These are phyloP conservation scores for Multifurca ochricompacta DNA, from an alignment of 768 basidiomycete genomes.

Conservation along the genomic window DNA sequence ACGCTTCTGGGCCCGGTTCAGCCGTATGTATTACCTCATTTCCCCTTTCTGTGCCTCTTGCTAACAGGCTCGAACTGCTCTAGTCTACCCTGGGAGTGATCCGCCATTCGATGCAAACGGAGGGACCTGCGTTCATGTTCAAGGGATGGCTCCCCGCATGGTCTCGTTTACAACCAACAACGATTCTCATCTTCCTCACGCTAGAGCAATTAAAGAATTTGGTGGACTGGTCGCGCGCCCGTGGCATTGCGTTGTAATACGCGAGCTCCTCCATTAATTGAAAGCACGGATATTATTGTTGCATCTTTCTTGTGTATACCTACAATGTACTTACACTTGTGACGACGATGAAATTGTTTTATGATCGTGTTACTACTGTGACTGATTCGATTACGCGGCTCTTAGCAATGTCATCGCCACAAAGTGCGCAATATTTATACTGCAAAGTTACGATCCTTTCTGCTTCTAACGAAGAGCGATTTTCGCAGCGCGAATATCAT, in stretches of 20 bases:
- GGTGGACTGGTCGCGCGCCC: slow-evolving; percentile 46
- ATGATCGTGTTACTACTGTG: neutral
- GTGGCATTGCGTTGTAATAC: slow-evolving; percentile 8
- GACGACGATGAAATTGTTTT: neutral
- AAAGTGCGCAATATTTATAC: neutral
- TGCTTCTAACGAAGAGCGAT: neutral
- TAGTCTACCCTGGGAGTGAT: slow-evolving; percentile 71
- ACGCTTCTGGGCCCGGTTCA: slow-evolving; percentile 75
- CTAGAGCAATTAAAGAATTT: slow-evolving; percentile 72
- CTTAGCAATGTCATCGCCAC: neutral
- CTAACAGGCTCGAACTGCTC: neutral
- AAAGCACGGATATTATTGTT: neutral
- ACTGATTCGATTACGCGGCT: neutral
- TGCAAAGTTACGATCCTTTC: neutral
- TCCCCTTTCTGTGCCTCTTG: neutral
- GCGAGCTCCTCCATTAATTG: neutral
- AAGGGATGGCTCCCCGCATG: slow-evolving; percentile 89
- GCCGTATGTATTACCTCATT: slow-evolving; percentile 39
- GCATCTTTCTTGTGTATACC: neutral
- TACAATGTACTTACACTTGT: slow-evolving; percentile 8
- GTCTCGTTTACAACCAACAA: slow-evolving; percentile 79
- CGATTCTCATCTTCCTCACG: slow-evolving; percentile 80
- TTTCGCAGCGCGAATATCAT: neutral
- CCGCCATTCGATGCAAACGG: slow-evolving; percentile 54
- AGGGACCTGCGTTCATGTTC: slow-evolving; percentile 88